Conservation (phyloP, 768 basidiomycete species). For the Epithele typhae region DNA sequence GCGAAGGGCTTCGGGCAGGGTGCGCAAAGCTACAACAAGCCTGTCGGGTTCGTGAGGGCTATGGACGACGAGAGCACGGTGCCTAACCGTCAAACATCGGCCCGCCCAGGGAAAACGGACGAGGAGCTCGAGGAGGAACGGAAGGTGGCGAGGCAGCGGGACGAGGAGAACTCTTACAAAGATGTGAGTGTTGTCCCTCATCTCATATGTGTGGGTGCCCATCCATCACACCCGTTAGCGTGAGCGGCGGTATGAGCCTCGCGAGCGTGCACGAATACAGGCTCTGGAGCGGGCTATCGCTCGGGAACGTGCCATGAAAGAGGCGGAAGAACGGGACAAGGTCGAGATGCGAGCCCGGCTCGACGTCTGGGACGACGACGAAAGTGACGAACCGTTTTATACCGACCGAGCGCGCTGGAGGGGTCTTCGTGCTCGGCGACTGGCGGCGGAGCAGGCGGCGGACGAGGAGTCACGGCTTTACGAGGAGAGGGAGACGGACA, state of each 20-base stretch:
- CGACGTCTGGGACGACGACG: slow-evolving; percentile 90
- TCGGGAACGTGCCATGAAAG: slow-evolving; percentile 64
- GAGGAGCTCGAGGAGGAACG: slow-evolving; percentile 85
- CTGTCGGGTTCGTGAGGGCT: slow-evolving; percentile 79
- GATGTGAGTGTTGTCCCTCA: slow-evolving; percentile 55
- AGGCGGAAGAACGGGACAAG: slow-evolving; percentile 76
- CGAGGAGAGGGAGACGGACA: slow-evolving; percentile 84
- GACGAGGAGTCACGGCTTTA: slow-evolving; percentile 79
- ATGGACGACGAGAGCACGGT: slow-evolving; percentile 39
- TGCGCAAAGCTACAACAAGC: slow-evolving; percentile 73
- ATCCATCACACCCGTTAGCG: slow-evolving; percentile 43
- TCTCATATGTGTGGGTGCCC: too few relatives aligned
- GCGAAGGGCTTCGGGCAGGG: slow-evolving; percentile 58
- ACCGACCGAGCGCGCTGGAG: slow-evolving; percentile 92
- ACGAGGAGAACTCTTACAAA: slow-evolving; percentile 81
- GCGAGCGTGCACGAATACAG: slow-evolving; percentile 79
- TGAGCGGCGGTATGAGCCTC: slow-evolving; percentile 88
- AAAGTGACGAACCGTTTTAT: slow-evolving; percentile 91
- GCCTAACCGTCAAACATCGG: slow-evolving; percentile 24
- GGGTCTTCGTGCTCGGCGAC: slow-evolving; percentile 59
- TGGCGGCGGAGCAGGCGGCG: slow-evolving; percentile 75
- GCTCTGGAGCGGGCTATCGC: slow-evolving; percentile 72
- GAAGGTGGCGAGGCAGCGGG: slow-evolving; percentile 66
- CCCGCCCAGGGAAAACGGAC: slow-evolving; percentile 52
- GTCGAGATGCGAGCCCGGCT: slow-evolving; percentile 76